Conservation (phyloP, 1,284 basidiomycete species). For the Ustilago bromivora region DNA sequence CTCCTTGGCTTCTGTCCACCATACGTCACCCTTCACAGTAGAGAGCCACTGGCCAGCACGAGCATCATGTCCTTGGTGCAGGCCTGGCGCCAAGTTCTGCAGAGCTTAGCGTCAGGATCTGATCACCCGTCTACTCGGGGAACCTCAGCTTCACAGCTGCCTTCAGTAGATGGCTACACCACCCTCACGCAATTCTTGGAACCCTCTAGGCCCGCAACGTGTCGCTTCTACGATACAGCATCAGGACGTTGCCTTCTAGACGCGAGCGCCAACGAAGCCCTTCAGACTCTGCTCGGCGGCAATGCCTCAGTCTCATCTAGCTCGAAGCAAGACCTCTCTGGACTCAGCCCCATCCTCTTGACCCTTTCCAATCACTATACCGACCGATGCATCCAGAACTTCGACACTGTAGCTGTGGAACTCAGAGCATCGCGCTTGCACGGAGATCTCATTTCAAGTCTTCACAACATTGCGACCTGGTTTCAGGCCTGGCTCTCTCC, state of each 20-base stretch:
- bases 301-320: constrained; percentile 17
- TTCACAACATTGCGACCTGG: constrained; percentile 21
- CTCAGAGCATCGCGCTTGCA: constrained; percentile 5
- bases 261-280: constrained; percentile 1
- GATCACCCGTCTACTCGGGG: neutral
- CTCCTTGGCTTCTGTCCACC: neutral
- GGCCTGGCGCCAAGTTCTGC: constrained; percentile 32
- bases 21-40: no score
- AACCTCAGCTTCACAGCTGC: neutral
- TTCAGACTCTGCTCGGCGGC: constrained; percentile 9
- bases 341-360: constrained; percentile 26
- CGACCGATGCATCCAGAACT: constrained; percentile 14
- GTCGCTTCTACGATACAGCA: constrained; percentile 16
- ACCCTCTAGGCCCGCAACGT: constrained; percentile 13
- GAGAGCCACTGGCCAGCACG: neutral
- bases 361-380: constrained; percentile 32
- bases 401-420: constrained; percentile 9
- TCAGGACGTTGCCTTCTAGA: constrained; percentile 3
- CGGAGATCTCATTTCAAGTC: constrained; percentile 12
- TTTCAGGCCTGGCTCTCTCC: constrained; percentile 38
- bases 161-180: constrained; percentile 20
- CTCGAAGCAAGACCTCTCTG: constrained; percentile 23
- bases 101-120: constrained; percentile 9
- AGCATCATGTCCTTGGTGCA: constrained; percentile 25
- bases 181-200: constrained; percentile 22